These are phyloP conservation scores for Clathrospora elynae DNA, from an alignment of 2,329 filamentous ascomycete genomes.

Conservation along the genomic window DNA sequence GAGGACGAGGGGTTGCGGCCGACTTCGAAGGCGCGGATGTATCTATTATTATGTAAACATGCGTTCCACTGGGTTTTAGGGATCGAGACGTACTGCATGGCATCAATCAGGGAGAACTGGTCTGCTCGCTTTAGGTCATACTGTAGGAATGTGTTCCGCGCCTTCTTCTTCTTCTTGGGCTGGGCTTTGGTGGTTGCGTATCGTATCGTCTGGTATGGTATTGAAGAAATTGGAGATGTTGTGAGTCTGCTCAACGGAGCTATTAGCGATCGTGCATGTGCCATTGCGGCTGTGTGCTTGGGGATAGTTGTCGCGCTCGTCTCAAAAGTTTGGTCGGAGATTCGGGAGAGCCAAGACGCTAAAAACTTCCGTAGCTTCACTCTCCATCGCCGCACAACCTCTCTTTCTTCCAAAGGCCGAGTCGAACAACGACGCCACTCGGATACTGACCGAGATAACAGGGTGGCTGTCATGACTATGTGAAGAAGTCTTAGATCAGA, in stretches of 20 bases:
- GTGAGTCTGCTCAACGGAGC: slow-evolving; percentile 42
- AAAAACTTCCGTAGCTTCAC: slow-evolving; percentile 2
- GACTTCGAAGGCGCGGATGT: slow-evolving; percentile 90
- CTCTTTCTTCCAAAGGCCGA: too few relatives aligned
- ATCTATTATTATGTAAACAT: too few relatives aligned
- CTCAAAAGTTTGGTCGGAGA: slow-evolving; percentile 34
- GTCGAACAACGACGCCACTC: too few relatives aligned
- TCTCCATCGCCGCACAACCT: too few relatives aligned
- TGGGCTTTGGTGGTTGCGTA: slow-evolving; percentile 48
- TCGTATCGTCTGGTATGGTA: slow-evolving; percentile 48
- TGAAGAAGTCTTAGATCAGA: too few relatives aligned
- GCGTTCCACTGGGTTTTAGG: too few relatives aligned
- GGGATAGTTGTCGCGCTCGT: slow-evolving; percentile 12
- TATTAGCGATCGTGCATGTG: slow-evolving; percentile 40
- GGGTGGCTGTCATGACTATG: too few relatives aligned
- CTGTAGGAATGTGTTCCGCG: slow-evolving; percentile 67
- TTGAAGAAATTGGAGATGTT: slow-evolving; percentile 28
- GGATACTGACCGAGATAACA: too few relatives aligned
- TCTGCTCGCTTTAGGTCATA: slow-evolving; percentile 68
- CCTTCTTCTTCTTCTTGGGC: slow-evolving; percentile 62
- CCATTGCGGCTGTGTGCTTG: slow-evolving; percentile 35
- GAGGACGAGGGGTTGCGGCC: slow-evolving; percentile 72
- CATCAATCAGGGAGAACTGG: slow-evolving; percentile 84
- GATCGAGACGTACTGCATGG: slow-evolving; percentile 77
- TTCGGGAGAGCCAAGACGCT: slow-evolving; percentile 32